Evolutionary conservation across 345 rosid species (phyloP), one percentile per base, ranked within the genome.

Genomic region (Cardamine resedifolia): DNA sequence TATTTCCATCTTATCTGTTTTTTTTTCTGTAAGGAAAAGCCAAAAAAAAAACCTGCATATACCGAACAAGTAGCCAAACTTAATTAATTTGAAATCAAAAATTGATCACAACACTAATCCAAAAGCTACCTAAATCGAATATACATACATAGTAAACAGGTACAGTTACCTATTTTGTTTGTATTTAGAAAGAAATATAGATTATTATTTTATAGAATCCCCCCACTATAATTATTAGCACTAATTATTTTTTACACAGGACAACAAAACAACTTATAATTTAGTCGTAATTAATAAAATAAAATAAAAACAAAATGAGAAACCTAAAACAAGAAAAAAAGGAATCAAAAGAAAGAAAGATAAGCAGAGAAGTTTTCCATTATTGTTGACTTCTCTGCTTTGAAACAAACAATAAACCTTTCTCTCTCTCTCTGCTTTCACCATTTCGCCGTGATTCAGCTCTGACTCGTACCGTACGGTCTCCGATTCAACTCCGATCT

Each of bases 321-420:
- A 73, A 73, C 58, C 77, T 65, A 65, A 55, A 73, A 44, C 5
- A n/a, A 56, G 41, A 28, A 56, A 73, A 44, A 45, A 64, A 53
- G 50, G 66, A 73, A 64, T 45, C 39, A 57, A 65, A 55, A 23
- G 16, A 64, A 64, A 48, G 36, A 73, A 73, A 73, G 77, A 73
- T 65, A 65, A 65, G 66, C 66, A 57, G 27, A 65, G 57, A 55
- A 72, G 77, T 68, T 64, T 72, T 72, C 71, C 56, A 44, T 64
- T 57, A 43, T 64, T 72, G 70, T 64, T 55, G 77, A 64, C 77
- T n/a, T 72, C 70, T 16, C 61, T 27, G n/a, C n/a, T 53, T 19
- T n/a, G 10, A 43, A 44, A 14, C 36, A 34, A 23, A 34, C 15
- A 11, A 12, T 6, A 2, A 66, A 56, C 7, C 36, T 28, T 14